phyloP scores from a whole-genome alignment of 2,329 filamentous ascomycete species.

The Macrophomina pseudophaseolina region DNA sequence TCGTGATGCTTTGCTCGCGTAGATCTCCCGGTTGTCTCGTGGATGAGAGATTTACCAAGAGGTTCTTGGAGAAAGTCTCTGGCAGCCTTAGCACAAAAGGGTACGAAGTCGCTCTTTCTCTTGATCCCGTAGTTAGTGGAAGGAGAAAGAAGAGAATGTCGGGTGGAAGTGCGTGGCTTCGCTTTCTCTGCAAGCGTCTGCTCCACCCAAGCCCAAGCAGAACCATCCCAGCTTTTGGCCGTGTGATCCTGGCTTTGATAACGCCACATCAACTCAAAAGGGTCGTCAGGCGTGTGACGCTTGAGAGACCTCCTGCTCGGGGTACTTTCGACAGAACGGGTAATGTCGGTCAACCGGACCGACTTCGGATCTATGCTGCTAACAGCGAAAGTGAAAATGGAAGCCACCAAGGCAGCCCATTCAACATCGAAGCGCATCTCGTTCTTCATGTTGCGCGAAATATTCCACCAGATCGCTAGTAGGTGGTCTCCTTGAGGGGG shows the following conservation, averaged over 20 bases:
- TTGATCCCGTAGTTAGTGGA: constrained; percentile 29
- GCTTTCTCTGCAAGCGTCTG: constrained; percentile 29
- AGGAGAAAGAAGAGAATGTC: constrained; percentile 28
- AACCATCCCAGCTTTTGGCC: constrained; percentile 39
- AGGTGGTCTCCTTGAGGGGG: constrained; percentile 44
- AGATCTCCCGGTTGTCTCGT: constrained; percentile 13
- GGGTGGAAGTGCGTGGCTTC: constrained; percentile 23
- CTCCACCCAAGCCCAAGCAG: constrained; percentile 43
- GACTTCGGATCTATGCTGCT: constrained; percentile 41
- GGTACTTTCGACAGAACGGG: constrained; percentile 16
- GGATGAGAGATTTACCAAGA: constrained; percentile 36
- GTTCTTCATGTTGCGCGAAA: constrained; percentile 35
- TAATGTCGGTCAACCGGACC: constrained; percentile 30
- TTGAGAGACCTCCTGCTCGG: constrained; percentile 16
- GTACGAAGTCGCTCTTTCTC: constrained; percentile 36
- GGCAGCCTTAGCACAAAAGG: constrained; percentile 38
- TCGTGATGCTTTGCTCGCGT: constrained; percentile 23
- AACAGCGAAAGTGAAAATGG: constrained; percentile 46
- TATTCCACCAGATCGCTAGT: constrained; percentile 46
- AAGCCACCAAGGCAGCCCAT: constrained; percentile 48
- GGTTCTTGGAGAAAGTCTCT: constrained; percentile 43
- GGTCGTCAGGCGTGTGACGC: neutral
- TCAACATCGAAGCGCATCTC: constrained; percentile 34
- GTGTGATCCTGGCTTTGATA: constrained; percentile 35
- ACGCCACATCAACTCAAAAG: constrained; percentile 37